Evolutionary conservation across 805 yeast species (phyloP).

Genomic region (Wickerhamomyces queroliae): DNA sequence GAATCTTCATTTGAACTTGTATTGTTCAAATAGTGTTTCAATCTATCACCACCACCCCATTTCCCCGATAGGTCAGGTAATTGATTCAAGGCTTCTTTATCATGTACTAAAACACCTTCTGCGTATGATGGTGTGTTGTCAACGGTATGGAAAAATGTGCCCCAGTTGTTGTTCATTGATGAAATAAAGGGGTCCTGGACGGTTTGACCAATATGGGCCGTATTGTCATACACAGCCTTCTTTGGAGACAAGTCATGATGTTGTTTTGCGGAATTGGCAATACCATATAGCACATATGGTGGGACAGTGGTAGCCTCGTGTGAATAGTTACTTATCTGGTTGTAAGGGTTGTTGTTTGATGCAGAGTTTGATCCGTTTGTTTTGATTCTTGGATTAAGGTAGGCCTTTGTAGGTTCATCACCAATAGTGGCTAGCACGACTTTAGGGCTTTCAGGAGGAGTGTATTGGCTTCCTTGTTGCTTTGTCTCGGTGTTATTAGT

Average conservation of each 20-base stretch:
- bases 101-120: slow-evolving; percentile 17
- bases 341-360: slow-evolving; percentile 11
- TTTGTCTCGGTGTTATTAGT: not conserved
- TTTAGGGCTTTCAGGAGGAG: not conserved
- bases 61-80: slow-evolving; percentile 40
- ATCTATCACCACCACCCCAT: slow-evolving; percentile 71
- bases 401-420: not conserved
- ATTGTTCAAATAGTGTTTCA: slow-evolving; percentile 44
- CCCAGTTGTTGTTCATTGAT: slow-evolving; percentile 43
- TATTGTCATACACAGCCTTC: slow-evolving; percentile 20
- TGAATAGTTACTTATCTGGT: slow-evolving; percentile 26
- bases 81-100: slow-evolving; percentile 18
- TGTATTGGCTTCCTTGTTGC: not conserved
- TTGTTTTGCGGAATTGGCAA: slow-evolving; percentile 25
- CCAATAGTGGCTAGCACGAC: not conserved
- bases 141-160: slow-evolving; percentile 40
- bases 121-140: slow-evolving; percentile 35
- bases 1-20: slow-evolving; percentile 13
- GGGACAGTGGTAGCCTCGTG: slow-evolving; percentile 45
- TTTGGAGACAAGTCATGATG: slow-evolving; percentile 13
- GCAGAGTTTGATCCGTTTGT: not conserved
- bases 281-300: slow-evolving; percentile 56
- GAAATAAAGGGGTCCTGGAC: slow-evolving; percentile 28
- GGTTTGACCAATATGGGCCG: not conserved
- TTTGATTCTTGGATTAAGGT: not conserved